Evolutionary conservation across 2,329 filamentous ascomycete species (phyloP).

Genomic region (Phyllosticta citriasiana): DNA sequence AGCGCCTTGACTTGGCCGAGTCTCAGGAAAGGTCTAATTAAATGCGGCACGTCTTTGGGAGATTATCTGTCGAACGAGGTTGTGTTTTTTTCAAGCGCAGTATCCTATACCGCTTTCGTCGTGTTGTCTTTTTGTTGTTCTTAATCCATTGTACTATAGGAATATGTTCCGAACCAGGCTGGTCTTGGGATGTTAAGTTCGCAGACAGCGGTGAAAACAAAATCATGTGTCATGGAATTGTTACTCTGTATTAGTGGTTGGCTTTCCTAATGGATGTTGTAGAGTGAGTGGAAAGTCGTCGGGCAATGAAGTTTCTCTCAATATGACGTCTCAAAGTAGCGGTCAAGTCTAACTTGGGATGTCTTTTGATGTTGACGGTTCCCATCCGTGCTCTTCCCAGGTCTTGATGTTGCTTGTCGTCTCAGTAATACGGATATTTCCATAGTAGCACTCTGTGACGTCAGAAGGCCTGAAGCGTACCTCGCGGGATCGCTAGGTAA

Average conservation of each 20-base stretch:
- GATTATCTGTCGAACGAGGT: neutral
- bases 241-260: neutral
- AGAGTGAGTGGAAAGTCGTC: too few species aligned
- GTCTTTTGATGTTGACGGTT: too few species aligned
- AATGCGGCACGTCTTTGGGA: neutral
- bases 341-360: too few species aligned
- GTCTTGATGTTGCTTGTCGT: too few species aligned
- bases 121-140: neutral
- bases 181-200: neutral
- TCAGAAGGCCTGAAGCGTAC: too few species aligned
- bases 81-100: neutral
- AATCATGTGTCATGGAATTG: neutral
- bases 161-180: neutral
- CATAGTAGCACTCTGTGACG: too few species aligned
- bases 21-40: neutral
- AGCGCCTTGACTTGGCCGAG: neutral
- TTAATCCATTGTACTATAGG: neutral
- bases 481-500: too few species aligned
- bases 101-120: neutral
- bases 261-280: neutral
- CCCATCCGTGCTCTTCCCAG: too few species aligned
- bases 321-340: too few species aligned
- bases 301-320: too few species aligned
- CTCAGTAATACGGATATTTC: too few species aligned
- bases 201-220: neutral